Base-by-base conservation (phyloP, 306 rosid genomes). In the Casuarina equisetifolia region DNA sequence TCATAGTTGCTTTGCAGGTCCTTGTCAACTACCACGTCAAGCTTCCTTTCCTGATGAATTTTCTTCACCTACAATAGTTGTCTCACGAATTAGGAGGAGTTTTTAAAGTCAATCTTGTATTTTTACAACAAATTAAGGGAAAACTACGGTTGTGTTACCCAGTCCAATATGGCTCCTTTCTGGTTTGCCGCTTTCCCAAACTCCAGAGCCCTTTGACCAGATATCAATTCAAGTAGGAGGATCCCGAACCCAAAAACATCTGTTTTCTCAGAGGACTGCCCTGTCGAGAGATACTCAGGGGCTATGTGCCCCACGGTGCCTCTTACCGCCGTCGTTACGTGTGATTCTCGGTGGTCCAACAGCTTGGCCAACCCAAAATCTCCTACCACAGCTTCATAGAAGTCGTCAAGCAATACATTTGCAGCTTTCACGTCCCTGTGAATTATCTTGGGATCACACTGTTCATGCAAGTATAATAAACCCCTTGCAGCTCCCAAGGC, bases 251-350 rank as follows among this genome's bases (percentile, higher is more conserved):
- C 99, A 53, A 96, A 96, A 6, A 96, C 99, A 82, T 96, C 99
- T 17, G 99, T 92, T 80, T 96, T 96, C 88, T 96, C 98, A 13
- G 99, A 96, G 79, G 98, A 96, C 61, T 96, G 99, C 9, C 99
- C 99, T 16, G 99, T 96, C 64, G 99, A 92, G 72, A 96, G 94
- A 81, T 96, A 96, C 81, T 96, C 99, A 0, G 99, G 99, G 17
- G 99, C 99, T 79, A 96, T 96, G 74, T 96, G 99, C 7, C 99
- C 99, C 16, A 96, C 99, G 1, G 99, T 96, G 11, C 99, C 99
- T 82, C 99, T 89, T 50, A 96, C 99, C 0, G 99, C 99, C 11
- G 99, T 96, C 46, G 99, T 92, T 53, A 96, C 97, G 62, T 96
- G 99, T 6, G 99, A 96, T 61, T 92, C 99, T 44, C 79, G 85